Base-by-base conservation (phyloP, 2,329 filamentous ascomycete species). In the Colletotrichum musicola region DNA sequence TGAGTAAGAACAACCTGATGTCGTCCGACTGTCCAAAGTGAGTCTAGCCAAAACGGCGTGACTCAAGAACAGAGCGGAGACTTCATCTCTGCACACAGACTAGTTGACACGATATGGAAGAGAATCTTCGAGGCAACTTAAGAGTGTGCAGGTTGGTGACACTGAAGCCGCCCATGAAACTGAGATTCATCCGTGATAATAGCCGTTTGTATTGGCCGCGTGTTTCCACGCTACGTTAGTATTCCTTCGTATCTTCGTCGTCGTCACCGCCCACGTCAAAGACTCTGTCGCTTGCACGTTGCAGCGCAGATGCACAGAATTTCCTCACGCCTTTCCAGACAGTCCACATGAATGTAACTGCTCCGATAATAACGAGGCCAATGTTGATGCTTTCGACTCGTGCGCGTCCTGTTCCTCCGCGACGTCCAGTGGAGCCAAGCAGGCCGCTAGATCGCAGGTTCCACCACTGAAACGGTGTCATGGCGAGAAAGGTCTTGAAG, bases 1-100 rank as follows among this genome's bases (percentile, higher is more conserved):
- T 46, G 35, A 25, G 27, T 61, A 2, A 30, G 50, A 62, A 22
- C 62, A 64, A 54, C n/a, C 57, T 71, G 70, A 72, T 65, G 57
- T 69, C 70, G 6, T 66, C 63, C 65, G 68, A 12, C 42, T 40
- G 47, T 59, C 69, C 61, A 60, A 25, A 61, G 44, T 74, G 77
- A 75, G 76, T 75, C 73, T 63, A 74, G 71, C 80, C 87, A 89
- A 88, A 84, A 89, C 87, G 87, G 80, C 74, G 74, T 73, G 69
- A 75, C 77, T 79, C 81, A 80, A 77, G 80, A 81, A 79, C 73
- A 74, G 77, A 77, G 74, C 74, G 78, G 80, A 80, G 82, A 79
- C 75, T 88, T 81, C 67, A 87, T 97, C 86, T 97, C 86, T 93
- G 94, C 94, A 97, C 92, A 90, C 89, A 93, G 94, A 97, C 94